A percentile compares a stretch with the other conserved stretches of the same genome.
Evolutionary conservation across 208 protist genomes (phyloP).

Genomic region (Acanthamoeba pearcei): DNA sequence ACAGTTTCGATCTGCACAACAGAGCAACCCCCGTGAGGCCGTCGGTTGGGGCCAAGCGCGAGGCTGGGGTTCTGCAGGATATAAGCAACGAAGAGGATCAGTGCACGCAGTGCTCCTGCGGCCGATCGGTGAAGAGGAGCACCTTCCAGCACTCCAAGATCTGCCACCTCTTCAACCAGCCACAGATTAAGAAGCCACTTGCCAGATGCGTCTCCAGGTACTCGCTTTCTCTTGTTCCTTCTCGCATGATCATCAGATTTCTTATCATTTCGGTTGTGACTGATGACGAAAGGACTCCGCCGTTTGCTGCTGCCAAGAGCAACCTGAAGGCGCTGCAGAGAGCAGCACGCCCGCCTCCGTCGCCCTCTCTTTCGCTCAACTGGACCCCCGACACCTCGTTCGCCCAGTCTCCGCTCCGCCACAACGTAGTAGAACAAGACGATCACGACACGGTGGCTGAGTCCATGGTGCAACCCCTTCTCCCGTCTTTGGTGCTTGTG

Average conservation of each 20-base stretch:
- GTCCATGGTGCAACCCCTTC: not conserved
- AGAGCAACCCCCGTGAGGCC: not conserved
- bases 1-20: constrained; percentile 43
- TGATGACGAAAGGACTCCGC: not conserved
- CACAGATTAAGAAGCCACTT: not conserved
- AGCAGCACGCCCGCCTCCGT: not conserved
- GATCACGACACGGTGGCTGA: not conserved
- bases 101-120: constrained; percentile 41
- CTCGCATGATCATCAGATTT: not conserved
- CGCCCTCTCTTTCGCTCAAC: not conserved
- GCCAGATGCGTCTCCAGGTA: constrained; percentile 23
- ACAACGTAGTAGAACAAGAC: not conserved
- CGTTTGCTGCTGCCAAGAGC: constrained; percentile 10
- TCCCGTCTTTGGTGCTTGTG: not conserved
- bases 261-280: not conserved
- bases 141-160: constrained; percentile 39
- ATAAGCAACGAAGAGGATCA: not conserved
- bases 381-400: constrained; percentile 28
- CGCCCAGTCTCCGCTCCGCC: not conserved
- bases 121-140: not conserved
- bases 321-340: constrained; percentile 13
- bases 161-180: not conserved
- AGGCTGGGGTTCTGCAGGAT: not conserved
- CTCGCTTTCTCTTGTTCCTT: not conserved
- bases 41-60: not conserved